Evolutionary conservation across 371 early-diverging fungal species (phyloP), one percentile per base, ranked within the genome.

Genomic region (Mucor saturninus): DNA sequence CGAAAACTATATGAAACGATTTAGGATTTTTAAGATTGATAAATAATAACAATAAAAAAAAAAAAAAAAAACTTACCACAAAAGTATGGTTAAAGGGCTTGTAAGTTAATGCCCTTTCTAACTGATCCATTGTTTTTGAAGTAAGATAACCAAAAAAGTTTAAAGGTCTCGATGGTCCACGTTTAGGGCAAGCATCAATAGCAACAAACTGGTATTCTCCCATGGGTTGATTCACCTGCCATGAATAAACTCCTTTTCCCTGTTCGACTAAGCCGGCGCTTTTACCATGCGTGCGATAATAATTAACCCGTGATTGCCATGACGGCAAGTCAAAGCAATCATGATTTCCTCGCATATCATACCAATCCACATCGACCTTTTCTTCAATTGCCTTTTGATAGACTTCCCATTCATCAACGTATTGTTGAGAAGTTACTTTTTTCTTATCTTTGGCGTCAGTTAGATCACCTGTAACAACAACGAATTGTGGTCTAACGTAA

Each of bases 131-230:
- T 31, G 89, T 90, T 28, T 72, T 68, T 4, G 83, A 82, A 35
- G 92, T 92, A 49, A 95, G 69, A 65, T 88, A 86, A 2, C 95
- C 95, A 71, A 96, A 96, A 64, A 96, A 95, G 64, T 96, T 96
- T 73, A 94, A 84, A 2, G 95, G 96, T 35, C 95, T 75, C 6
- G 89, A 81, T 28, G 92, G 86, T 6, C 95, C 95, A n/a, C 77
- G 75, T 49, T 82, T 81, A 1, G 95, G 94, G 56, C 95, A 95
- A 6, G 86, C 93, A 74, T 96, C 95, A 11, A 91, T 80, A 2
- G 93, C 93, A 48, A 95, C 84, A 79, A 96, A 94, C 39, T 84
- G 79, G 69, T 95, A 96, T 9, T 73, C 72, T 9, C 94, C 94
- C 65, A 85, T 90, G 0, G 80, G 70, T 49, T 84, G 82, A 4